These are phyloP conservation scores for Pichia sp. DNA, from an alignment of 1,139 yeast genomes.

Conservation along the genomic window DNA sequence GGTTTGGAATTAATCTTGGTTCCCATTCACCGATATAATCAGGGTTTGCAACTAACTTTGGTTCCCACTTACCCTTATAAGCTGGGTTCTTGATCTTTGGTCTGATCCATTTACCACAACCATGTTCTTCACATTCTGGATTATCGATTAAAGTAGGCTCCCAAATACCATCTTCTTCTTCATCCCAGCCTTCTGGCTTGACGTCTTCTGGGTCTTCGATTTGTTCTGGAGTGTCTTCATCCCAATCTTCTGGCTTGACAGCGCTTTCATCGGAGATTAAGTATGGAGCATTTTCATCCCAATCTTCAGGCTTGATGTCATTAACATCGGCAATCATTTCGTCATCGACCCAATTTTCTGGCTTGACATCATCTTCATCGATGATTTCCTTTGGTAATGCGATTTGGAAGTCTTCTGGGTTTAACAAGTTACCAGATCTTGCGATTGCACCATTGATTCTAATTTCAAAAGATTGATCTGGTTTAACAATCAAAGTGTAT, in stretches of 20 bases:
- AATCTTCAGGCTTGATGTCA: constrained; percentile 69
- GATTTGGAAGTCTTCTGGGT: constrained; percentile 50
- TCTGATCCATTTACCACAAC: constrained; percentile 77
- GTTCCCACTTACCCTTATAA: constrained; percentile 77
- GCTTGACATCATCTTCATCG: constrained; percentile 65
- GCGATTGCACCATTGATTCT: constrained; percentile 78
- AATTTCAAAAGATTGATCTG: constrained; percentile 69
- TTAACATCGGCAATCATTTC: constrained; percentile 66
- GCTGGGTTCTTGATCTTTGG: constrained; percentile 66
- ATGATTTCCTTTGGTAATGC: constrained; percentile 60
- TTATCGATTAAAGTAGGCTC: constrained; percentile 64
- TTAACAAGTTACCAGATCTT: constrained; percentile 64
- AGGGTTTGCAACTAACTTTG: constrained; percentile 69
- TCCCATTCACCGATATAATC: constrained; percentile 76
- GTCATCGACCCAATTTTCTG: constrained; percentile 79
- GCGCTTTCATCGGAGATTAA: constrained; percentile 66
- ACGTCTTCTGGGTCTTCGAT: constrained; percentile 65
- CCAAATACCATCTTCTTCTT: constrained; percentile 87
- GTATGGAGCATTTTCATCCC: constrained; percentile 68
- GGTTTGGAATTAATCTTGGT: constrained; percentile 68
- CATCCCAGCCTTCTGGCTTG: constrained; percentile 81
- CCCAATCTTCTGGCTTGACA: constrained; percentile 75
- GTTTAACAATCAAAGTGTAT: constrained; percentile 71
- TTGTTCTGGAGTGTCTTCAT: constrained; percentile 55
- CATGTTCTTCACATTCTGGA: constrained; percentile 66